Conservation (phyloP, 164 flowering plant genomes). For the Malania oleifera region DNA sequence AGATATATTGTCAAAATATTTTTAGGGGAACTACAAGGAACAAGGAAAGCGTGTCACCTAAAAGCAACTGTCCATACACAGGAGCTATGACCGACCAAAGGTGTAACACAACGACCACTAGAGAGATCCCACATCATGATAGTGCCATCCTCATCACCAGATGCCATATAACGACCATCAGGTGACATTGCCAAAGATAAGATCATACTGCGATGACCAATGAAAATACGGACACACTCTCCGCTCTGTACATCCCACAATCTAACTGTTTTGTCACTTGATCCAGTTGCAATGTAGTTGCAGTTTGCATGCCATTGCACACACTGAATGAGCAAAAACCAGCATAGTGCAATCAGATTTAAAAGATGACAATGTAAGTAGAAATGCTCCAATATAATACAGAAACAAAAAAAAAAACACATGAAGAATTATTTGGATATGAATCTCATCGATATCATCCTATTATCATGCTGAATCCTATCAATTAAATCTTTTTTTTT, state of each 20-base stretch:
- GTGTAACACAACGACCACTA: slow-evolving; percentile 83
- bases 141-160: slow-evolving; percentile 98
- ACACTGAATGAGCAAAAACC: slow-evolving; percentile 47
- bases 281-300: slow-evolving; percentile 96
- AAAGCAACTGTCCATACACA: slow-evolving; percentile 93
- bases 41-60: slow-evolving; percentile 44
- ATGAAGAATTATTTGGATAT: too few relatives aligned
- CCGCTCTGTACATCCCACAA: slow-evolving; percentile 97
- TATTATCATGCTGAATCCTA: too few relatives aligned
- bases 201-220: slow-evolving; percentile 94
- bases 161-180: slow-evolving; percentile 95
- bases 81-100: slow-evolving; percentile 84
- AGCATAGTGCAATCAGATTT: slow-evolving; percentile 1
- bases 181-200: slow-evolving; percentile 94
- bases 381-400: not conserved
- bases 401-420: not conserved
- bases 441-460: too few relatives aligned
- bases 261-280: slow-evolving; percentile 95
- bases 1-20: not conserved
- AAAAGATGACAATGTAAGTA: not conserved
- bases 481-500: too few relatives aligned
- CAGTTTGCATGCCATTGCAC: slow-evolving; percentile 98
- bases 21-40: too few relatives aligned
- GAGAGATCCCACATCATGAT: slow-evolving; percentile 99
- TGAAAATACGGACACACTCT: slow-evolving; percentile 90